Evolutionary conservation across 169 alveolate genomes (phyloP), one percentile per base, ranked within the genome.

Genomic region (Cryptosporidium ubiquitum): DNA sequence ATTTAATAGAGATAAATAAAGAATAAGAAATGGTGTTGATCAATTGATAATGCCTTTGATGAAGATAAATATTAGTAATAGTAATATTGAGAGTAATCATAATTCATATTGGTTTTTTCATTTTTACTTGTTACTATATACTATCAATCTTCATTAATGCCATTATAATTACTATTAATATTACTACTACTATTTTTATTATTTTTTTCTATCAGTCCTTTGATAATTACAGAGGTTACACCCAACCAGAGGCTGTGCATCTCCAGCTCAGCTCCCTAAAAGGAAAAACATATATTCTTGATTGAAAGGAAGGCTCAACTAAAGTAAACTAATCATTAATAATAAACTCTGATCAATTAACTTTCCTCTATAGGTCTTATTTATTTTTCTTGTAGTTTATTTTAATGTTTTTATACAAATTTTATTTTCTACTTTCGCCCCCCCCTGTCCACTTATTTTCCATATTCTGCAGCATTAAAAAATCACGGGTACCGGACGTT

Each of bases 341-440:
- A 55, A 55, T 55, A 55, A 55, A 55, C 66, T 55, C 37, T 26
- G 35, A 26, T 55, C 37, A 26, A n/a, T 26, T n/a, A 55, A 55
- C 66, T 55, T 26, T 55, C 66, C 66, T 55, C 9, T 55, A 55
- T 55, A 55, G 66, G 66, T 55, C 16, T 55, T 10, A 55, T 55
- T 49, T 26, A 26, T 55, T 55, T 23, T 26, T 55, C 66, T 55
- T 55, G 66, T 55, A 55, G 66, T 55, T 55, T 55, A 55, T 55
- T 55, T 55, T 55, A 55, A 55, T 55, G 66, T 55, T 55, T 55
- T 55, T 55, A 55, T 55, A 55, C 66, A 47, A 47, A 47, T 47
- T 47, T 3, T 37, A 5, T 37, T 9, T 26, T 23, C n/a, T 9
- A 14, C 66, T 20, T n/a, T 55, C 52, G 29, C 35, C 58, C n/a